These are phyloP conservation scores for Pythium dissimile DNA, from an alignment of 352 stramenopile genomes.

Conservation along the genomic window DNA sequence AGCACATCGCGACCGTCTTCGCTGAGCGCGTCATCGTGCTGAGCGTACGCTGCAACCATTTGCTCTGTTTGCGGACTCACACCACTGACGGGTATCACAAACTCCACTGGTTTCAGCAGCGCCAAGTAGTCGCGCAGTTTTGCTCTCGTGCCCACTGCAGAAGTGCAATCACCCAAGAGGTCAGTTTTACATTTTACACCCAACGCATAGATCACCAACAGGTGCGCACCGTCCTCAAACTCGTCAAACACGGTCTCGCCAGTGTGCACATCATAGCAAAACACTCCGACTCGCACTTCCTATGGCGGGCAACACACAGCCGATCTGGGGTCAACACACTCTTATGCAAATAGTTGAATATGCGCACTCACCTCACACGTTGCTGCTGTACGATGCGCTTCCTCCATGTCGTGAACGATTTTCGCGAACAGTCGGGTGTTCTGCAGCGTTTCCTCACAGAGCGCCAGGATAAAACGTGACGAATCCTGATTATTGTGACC, in stretches of 20 bases:
- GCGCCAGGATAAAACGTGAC: conserved; percentile 29
- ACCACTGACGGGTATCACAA: conserved; percentile 31
- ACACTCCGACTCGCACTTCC: conserved; percentile 7
- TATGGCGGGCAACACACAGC: neutral
- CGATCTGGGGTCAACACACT: no score
- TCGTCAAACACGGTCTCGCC: conserved; percentile 42
- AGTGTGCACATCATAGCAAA: conserved; percentile 38
- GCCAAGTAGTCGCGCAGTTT: conserved; percentile 24
- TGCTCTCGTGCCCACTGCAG: conserved; percentile 27
- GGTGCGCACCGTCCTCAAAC: conserved; percentile 37
- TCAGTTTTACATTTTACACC: neutral
- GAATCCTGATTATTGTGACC: neutral
- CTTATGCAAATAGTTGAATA: no score
- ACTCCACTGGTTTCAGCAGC: conserved; percentile 38
- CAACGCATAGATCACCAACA: neutral
- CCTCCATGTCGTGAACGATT: conserved; percentile 23
- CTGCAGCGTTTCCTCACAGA: conserved; percentile 38
- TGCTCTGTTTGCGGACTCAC: conserved; percentile 43
- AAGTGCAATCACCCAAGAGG: no score
- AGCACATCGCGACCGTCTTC: neutral
- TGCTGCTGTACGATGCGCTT: neutral
- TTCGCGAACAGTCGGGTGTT: conserved; percentile 32
- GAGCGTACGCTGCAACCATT: conserved; percentile 28
- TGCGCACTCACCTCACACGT: conserved; percentile 6
- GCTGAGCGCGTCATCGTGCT: neutral